Evolutionary conservation across 208 protist genomes (phyloP).

Genomic region (Trypanosoma vivax): DNA sequence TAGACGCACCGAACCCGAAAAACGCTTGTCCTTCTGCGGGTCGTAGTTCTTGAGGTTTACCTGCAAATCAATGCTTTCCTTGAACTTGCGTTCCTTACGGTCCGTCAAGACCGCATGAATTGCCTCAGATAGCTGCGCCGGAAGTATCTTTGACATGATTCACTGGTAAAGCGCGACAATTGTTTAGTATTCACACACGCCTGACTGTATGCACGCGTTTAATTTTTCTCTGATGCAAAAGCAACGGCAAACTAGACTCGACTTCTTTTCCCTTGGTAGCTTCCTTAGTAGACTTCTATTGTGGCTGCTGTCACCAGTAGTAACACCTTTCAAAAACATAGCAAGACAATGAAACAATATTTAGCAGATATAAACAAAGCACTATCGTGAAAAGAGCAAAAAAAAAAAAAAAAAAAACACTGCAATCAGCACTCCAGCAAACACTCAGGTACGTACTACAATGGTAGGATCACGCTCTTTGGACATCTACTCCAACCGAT

Average conservation of each 20-base stretch:
- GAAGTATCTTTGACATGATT: slow-evolving; percentile 86
- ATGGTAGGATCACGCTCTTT: too few relatives aligned
- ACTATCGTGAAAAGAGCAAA: too few relatives aligned
- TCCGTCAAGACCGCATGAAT: slow-evolving; percentile 74
- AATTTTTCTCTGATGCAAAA: not conserved
- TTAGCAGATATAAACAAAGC: too few relatives aligned
- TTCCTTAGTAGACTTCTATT: slow-evolving; percentile 10
- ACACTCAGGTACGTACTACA: too few relatives aligned
- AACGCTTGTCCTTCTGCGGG: slow-evolving; percentile 99
- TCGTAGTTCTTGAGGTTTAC: slow-evolving; percentile 99
- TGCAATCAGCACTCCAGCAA: too few relatives aligned
- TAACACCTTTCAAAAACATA: slow-evolving; percentile 8
- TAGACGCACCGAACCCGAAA: slow-evolving; percentile 95
- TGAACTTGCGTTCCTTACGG: slow-evolving; percentile 93
- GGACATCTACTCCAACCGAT: too few relatives aligned
- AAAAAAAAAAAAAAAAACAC: too few relatives aligned
- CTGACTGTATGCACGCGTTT: not conserved
- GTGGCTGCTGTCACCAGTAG: slow-evolving; percentile 11
- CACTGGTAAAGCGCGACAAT: not conserved
- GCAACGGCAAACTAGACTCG: slow-evolving; percentile 18
- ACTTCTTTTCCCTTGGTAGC: slow-evolving; percentile 11
- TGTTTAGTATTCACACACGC: slow-evolving; percentile 1
- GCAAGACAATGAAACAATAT: too few relatives aligned
- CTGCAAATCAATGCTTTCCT: slow-evolving; percentile 99
- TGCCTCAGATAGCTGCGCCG: slow-evolving; percentile 67